phyloP scores from a whole-genome alignment of 345 rosid genomes.

The Ailanthus altissimus region DNA sequence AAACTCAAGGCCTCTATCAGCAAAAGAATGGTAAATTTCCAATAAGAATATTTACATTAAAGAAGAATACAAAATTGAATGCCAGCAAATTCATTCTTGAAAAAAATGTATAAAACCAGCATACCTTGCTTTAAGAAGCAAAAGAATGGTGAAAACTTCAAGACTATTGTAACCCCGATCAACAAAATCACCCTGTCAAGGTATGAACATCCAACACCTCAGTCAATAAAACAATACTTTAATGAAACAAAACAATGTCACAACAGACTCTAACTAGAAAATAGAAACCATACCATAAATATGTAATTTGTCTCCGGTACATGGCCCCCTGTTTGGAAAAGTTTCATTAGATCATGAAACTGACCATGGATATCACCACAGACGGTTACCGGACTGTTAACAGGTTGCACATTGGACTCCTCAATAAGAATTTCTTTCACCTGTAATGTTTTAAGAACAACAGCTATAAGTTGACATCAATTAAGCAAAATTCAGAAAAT shows the following conservation, averaged over 20 bases:
- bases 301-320: constrained; percentile 99
- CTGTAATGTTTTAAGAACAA: constrained; percentile 38
- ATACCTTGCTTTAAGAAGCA: constrained; percentile 96
- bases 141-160: constrained; percentile 93
- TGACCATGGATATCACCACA: constrained; percentile 99
- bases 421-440: constrained; percentile 96
- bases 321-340: constrained; percentile 98
- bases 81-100: constrained; percentile 18
- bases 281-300: constrained; percentile 63
- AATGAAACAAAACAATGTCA: constrained; percentile 10
- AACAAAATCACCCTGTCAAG: constrained; percentile 85
- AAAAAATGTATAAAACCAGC: not conserved
- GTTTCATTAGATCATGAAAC: constrained; percentile 98
- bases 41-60: not conserved
- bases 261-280: not conserved
- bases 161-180: constrained; percentile 97
- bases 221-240: not conserved
- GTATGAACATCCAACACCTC: constrained; percentile 1
- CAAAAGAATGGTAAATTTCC: not conserved
- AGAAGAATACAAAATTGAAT: not conserved
- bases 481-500: not conserved
- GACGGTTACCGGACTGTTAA: constrained; percentile 98
- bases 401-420: constrained; percentile 99
- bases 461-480: not conserved
- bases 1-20: not conserved